Percentiles rank a stretch among this genome's conserved stretches.
phyloP scores from a whole-genome alignment of 116 monocot genomes.

The Posidonia oceanica region DNA sequence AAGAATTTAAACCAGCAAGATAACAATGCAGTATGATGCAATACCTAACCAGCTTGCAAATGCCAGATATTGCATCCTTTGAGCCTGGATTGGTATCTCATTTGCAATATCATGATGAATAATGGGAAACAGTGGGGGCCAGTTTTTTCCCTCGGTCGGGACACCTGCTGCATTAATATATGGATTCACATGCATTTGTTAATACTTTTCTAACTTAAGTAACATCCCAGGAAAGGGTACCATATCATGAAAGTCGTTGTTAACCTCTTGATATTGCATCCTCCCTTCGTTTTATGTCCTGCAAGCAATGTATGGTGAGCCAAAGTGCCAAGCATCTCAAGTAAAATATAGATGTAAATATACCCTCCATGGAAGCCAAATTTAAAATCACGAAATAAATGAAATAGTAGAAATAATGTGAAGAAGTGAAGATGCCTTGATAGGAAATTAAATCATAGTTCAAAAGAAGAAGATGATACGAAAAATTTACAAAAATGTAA shows the following conservation, averaged over 20 bases:
- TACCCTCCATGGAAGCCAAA: neutral
- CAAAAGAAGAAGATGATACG: neutral
- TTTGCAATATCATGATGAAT: conserved; percentile 97
- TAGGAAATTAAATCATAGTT: neutral
- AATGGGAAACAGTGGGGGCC: conserved; percentile 92
- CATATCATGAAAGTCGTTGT: neutral
- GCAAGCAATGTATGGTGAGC: conserved; percentile 1
- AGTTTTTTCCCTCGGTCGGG: conserved; percentile 72
- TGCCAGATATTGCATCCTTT: conserved; percentile 89
- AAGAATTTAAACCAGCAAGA: neutral
- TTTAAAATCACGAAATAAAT: no score
- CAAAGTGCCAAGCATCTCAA: neutral
- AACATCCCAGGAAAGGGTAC: neutral
- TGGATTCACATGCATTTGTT: neutral
- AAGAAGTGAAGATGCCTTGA: no score
- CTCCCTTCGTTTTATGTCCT: conserved; percentile 91
- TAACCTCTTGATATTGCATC: conserved; percentile 67
- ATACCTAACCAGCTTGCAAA: conserved; percentile 97
- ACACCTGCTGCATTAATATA: conserved; percentile 53
- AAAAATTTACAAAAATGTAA: neutral
- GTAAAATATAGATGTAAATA: neutral
- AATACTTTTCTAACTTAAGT: neutral
- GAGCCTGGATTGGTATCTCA: conserved; percentile 88
- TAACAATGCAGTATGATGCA: neutral
- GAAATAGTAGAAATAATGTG: no score